A percentile compares a stretch with the other conserved stretches of the same genome.
Evolutionary conservation across 1,284 basidiomycete genomes (phyloP).

Genomic region (Mycosarcoma maydis): DNA sequence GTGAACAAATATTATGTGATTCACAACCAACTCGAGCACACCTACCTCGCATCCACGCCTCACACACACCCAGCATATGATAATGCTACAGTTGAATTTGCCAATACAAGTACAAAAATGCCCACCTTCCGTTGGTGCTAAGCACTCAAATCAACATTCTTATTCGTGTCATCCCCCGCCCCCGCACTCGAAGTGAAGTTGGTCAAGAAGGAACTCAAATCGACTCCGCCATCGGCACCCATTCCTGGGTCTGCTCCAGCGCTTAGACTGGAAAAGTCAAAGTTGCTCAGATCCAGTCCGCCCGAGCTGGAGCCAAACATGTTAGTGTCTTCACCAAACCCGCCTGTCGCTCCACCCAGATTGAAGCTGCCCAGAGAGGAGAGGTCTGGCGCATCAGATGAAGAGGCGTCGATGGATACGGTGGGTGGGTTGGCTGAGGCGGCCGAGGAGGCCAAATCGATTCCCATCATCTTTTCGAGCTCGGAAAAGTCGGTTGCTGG

Average conservation of each 20-base stretch:
- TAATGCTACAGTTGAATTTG: too few species aligned
- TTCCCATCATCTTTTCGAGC: constrained; percentile 45
- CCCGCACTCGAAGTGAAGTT: constrained; percentile 47
- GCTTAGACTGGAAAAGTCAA: constrained; percentile 35
- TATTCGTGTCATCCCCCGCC: constrained; percentile 55
- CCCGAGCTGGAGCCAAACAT: constrained; percentile 23
- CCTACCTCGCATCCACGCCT: too few species aligned
- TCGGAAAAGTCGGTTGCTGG: constrained; percentile 27
- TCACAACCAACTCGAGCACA: too few species aligned
- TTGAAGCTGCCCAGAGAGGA: constrained; percentile 24
- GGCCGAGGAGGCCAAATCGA: constrained; percentile 24
- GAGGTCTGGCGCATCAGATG: constrained; percentile 2
- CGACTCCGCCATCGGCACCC: constrained; percentile 63
- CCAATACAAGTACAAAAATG: constrained; percentile 28
- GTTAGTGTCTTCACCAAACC: constrained; percentile 14
- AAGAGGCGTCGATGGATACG: background rate
- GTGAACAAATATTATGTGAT: too few species aligned
- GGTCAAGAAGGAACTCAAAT: constrained; percentile 64
- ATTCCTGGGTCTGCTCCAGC: constrained; percentile 62
- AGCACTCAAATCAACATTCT: constrained; percentile 46
- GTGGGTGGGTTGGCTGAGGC: background rate
- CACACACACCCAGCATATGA: too few species aligned
- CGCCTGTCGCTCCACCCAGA: background rate
- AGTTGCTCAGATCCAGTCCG: constrained; percentile 40
- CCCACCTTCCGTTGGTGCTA: background rate